Evolutionary conservation across 306 rosid genomes (phyloP), one percentile per base, ranked within the genome.

Genomic region (Hylodesmum podocarpum): DNA sequence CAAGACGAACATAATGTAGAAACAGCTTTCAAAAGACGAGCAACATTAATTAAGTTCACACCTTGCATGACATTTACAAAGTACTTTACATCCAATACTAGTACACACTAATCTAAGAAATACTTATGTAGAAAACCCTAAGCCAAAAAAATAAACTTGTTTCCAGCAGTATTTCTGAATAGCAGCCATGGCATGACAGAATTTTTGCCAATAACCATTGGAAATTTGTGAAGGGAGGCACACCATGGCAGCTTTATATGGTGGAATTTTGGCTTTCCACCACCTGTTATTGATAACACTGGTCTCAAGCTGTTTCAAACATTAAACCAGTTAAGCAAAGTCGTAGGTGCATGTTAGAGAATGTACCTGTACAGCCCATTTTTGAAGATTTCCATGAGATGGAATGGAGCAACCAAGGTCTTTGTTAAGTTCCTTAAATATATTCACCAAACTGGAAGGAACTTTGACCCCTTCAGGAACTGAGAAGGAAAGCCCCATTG

Each of bases 401-500:
- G 99, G 93, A 65, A 95, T 33, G 4, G 97, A 87, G 85, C 97
- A 92, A 14, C 97, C 97, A 80, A 95, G 88, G 79, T 95, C 99
- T 77, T 92, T 74, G 64, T 85, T 43, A 55, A 92, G 93, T 66
- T 92, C 99, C 90, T 92, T 95, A 37, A 90, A 92, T 66, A 95
- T 90, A 74, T 95, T 95, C 50, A 84, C 86, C 84, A 95, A 84
- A 81, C 99, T 95, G 3, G 99, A 82, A 21, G 99, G 97, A 12
- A 90, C 84, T 84, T 95, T 95, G 47, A 90, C 85, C 11, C 97
- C 97, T 66, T 87, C 87, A 0, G 99, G 99, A 4, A 95, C 99
- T 16, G 97, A 95, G 85, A 95, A 95, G 2, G 99, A 92, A 59
- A 95, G 97, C 34, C 99, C 99, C 99, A 90, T 95, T 27, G 99